These are phyloP conservation scores for Ustilago loliicola DNA, from an alignment of 1,284 basidiomycete species.

Conservation along the genomic window DNA sequence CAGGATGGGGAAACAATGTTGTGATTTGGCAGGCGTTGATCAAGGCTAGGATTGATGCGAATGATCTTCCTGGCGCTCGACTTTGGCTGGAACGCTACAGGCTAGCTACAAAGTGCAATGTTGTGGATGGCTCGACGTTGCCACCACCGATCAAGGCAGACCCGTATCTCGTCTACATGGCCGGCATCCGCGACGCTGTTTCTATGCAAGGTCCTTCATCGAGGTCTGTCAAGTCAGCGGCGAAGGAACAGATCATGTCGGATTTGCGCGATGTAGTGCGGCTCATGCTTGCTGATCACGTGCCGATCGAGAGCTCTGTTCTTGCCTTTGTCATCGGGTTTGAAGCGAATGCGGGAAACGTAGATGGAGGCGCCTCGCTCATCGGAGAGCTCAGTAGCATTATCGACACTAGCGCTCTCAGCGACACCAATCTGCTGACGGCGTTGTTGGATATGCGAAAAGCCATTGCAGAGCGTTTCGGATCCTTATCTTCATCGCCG, in stretches of 20 bases:
- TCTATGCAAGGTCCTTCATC: neutral
- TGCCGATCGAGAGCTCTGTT: conserved; percentile 21
- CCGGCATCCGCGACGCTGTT: conserved; percentile 18
- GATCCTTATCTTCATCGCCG: neutral
- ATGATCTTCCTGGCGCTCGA: conserved; percentile 26
- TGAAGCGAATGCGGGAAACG: conserved; percentile 28
- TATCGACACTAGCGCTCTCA: neutral
- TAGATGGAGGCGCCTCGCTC: conserved; percentile 13
- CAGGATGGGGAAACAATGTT: conserved; percentile 39
- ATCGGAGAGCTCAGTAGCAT: conserved; percentile 17
- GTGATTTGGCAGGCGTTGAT: conserved; percentile 37
- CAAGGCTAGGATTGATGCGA: conserved; percentile 20
- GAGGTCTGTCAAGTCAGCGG: neutral
- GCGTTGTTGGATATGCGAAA: conserved; percentile 24
- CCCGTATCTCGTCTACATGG: conserved; percentile 40
- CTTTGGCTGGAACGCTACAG: conserved; percentile 43
- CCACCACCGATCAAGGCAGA: conserved; percentile 13
- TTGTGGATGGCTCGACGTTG: neutral
- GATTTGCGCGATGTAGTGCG: conserved; percentile 12
- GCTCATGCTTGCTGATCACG: conserved; percentile 26
- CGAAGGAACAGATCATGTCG: neutral
- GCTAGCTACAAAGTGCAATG: neutral
- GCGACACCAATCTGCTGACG: conserved; percentile 18
- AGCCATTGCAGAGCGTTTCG: conserved; percentile 4
- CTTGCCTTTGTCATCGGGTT: conserved; percentile 40